phyloP scores from a whole-genome alignment of 768 basidiomycete species.

The Hygrophorus russula region DNA sequence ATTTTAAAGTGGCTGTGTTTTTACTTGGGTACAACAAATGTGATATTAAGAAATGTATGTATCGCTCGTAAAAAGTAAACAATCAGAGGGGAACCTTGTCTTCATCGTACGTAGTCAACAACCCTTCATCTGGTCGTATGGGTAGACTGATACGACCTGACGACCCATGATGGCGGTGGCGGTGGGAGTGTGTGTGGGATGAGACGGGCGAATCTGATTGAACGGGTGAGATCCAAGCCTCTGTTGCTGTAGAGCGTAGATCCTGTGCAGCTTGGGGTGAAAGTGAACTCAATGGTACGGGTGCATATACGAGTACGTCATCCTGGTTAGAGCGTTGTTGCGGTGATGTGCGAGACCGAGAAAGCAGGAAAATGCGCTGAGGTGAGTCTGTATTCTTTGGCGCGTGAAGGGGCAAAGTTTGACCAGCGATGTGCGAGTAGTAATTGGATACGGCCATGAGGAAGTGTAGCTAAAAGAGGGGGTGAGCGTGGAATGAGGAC shows the following conservation, averaged over 20 bases:
- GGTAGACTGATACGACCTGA: conserved; percentile 35
- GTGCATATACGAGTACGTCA: conserved; percentile 53
- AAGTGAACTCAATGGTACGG: conserved; percentile 46
- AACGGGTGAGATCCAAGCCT: conserved; percentile 49
- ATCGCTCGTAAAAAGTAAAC: no score
- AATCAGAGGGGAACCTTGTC: neutral
- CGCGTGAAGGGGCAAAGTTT: conserved; percentile 12
- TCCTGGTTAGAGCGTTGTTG: conserved; percentile 8
- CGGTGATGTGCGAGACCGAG: conserved; percentile 10
- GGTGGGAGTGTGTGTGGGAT: conserved; percentile 16
- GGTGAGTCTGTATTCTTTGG: conserved; percentile 17
- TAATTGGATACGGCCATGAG: conserved; percentile 61
- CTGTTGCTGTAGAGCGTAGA: conserved; percentile 42
- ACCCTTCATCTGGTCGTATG: conserved; percentile 31
- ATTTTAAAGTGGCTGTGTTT: no score
- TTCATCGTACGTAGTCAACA: conserved; percentile 22
- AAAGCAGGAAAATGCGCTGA: conserved; percentile 57
- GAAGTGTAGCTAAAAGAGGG: conserved; percentile 51
- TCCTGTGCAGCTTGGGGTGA: conserved; percentile 39
- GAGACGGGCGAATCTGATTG: conserved; percentile 13
- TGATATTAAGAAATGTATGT: no score
- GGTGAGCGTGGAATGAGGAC: neutral
- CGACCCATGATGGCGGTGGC: conserved; percentile 19
- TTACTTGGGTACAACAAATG: no score
- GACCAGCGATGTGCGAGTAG: conserved; percentile 44